Percentiles rank a stretch among this genome's conserved stretches.
phyloP scores from a whole-genome alignment of 306 rosid genomes.

The Cicer arietinum region DNA sequence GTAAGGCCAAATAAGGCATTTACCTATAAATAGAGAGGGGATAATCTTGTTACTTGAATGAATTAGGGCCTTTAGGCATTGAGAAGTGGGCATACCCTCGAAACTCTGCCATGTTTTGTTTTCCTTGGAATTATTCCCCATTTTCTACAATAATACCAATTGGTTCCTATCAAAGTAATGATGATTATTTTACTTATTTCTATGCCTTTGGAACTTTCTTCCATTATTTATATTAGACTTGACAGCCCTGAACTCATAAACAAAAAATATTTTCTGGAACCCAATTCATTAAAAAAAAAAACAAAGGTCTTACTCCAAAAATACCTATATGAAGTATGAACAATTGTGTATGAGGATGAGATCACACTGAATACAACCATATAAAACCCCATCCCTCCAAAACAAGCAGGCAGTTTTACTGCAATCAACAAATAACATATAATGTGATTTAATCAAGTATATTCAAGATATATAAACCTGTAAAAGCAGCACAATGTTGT shows the following conservation, averaged over 20 bases:
- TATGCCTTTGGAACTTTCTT: conserved; percentile 7
- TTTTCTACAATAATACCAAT: too few species aligned
- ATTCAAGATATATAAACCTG: conserved; percentile 65
- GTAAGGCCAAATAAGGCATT: too few species aligned
- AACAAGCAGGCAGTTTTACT: conserved; percentile 29
- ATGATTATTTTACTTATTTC: conserved; percentile 23
- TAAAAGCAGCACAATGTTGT: conserved; percentile 81
- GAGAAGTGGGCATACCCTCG: too few species aligned
- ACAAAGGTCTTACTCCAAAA: conserved; percentile 14
- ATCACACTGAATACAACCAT: conserved; percentile 30
- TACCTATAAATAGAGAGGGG: too few species aligned
- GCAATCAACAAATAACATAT: conserved; percentile 16
- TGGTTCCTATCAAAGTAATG: background rate
- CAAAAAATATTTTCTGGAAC: conserved; percentile 17
- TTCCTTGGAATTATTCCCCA: too few species aligned
- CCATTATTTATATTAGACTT: conserved; percentile 32
- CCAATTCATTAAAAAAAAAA: conserved; percentile 15
- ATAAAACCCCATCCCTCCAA: conserved; percentile 23
- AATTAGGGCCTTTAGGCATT: too few species aligned
- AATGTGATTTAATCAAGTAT: conserved; percentile 24
- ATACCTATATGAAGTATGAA: background rate
- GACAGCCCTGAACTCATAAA: conserved; percentile 24
- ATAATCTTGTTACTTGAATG: too few species aligned
- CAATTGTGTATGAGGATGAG: conserved; percentile 4
- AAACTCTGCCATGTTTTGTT: too few species aligned